Evolutionary conservation across 139 green algal species (phyloP).

Genomic region (Chlamydomonas sp.): DNA sequence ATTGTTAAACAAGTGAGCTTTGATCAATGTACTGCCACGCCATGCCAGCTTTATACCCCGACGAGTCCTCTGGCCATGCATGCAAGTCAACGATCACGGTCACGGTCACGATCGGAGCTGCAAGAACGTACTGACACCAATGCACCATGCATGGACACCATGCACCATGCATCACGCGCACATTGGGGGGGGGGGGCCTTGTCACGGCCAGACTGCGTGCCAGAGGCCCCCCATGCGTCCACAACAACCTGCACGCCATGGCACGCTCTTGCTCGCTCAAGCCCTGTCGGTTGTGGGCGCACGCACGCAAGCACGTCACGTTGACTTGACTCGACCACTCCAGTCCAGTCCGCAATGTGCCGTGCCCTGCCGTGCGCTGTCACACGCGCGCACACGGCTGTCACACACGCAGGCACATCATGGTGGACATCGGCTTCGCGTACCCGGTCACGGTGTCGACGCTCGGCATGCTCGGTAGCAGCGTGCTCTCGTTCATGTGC

Average conservation of each 20-base stretch:
- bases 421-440: constrained; percentile 62
- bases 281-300: no score
- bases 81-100: not conserved
- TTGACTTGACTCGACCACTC: no score
- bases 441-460: constrained; percentile 67
- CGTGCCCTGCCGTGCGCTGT: not conserved
- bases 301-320: no score
- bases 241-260: not conserved
- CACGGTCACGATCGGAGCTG: no score
- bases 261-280: no score
- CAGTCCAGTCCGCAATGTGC: not conserved
- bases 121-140: no score
- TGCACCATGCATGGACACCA: no score
- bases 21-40: no score
- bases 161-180: not conserved
- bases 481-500: constrained; percentile 46
- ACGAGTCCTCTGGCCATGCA: not conserved
- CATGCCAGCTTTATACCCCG: no score
- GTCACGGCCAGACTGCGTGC: no score
- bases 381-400: not conserved
- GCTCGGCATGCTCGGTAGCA: constrained; percentile 55
- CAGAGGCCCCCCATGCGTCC: no score
- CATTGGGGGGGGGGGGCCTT: no score
- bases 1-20: constrained; percentile 7
- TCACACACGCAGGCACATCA: constrained; percentile 30